Percentiles rank a stretch among this genome's conserved stretches.
These are phyloP conservation scores for Calcarisporium arbuscula DNA, from an alignment of 2,329 filamentous ascomycete species.

Conservation along the genomic window DNA sequence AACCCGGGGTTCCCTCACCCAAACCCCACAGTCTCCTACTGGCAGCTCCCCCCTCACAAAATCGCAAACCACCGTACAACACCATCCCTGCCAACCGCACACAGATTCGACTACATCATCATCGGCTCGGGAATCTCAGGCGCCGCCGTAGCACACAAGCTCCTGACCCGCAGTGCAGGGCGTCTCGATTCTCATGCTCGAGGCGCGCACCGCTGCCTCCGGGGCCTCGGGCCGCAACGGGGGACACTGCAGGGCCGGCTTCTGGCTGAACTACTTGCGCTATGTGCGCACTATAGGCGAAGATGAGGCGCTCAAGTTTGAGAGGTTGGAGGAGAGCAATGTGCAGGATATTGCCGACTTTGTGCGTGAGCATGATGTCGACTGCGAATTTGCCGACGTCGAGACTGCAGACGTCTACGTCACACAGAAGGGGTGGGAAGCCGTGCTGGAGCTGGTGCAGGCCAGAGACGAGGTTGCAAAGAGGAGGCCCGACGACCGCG, in stretches of 20 bases:
- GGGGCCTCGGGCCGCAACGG: constrained; percentile 31
- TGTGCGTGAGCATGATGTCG: constrained; percentile 12
- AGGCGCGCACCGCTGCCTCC: constrained; percentile 26
- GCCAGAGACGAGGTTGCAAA: too few species aligned
- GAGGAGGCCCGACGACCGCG: too few species aligned
- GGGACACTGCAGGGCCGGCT: constrained; percentile 25
- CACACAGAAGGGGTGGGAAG: not conserved
- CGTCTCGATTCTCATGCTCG: constrained; percentile 23
- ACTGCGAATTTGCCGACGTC: constrained; percentile 12
- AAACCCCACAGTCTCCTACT: constrained; percentile 25
- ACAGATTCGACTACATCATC: constrained; percentile 13
- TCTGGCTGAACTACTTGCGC: constrained; percentile 15
- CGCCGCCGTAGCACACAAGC: constrained; percentile 9
- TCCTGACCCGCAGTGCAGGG: constrained; percentile 16
- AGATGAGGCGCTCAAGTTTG: constrained; percentile 18
- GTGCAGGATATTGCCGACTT: constrained; percentile 14
- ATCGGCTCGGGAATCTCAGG: constrained; percentile 16
- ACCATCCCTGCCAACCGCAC: constrained; percentile 11
- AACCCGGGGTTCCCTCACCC: constrained; percentile 18
- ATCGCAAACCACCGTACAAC: constrained; percentile 22
- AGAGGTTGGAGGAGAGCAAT: constrained; percentile 15
- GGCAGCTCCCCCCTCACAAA: constrained; percentile 24
- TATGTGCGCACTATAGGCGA: constrained; percentile 14
- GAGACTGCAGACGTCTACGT: constrained; percentile 9
- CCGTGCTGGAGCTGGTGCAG: too few species aligned